Evolutionary conservation across 345 rosid genomes (phyloP), one percentile per base, ranked within the genome.

Genomic region (Zanthoxylum bungeanum): DNA sequence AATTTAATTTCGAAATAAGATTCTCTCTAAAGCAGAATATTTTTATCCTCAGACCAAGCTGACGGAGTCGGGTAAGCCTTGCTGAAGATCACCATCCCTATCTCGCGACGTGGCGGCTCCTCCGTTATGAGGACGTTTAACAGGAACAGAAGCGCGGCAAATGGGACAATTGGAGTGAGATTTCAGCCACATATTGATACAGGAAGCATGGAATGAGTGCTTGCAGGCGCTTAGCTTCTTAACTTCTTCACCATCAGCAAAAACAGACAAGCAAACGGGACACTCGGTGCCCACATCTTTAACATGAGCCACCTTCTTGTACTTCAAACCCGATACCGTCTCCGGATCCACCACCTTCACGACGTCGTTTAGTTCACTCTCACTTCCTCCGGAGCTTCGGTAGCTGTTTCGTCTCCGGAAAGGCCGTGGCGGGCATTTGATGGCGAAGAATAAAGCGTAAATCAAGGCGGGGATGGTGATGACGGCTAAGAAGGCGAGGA

Each of bases 51-150:
- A 90, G 66, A 92, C 92, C 82, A 92, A 74, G 79, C 63, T 74
- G 60, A 83, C 69, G 50, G 93, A 89, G 78, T 86, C 96, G 4
- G 98, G 90, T 73, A 88, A 66, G 62, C 93, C 90, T 66, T 87
- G 92, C 7, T 79, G 92, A 75, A 79, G 79, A 80, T 90, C 88
- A 39, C 78, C 75, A 49, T 71, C 70, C 75, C 86, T 77, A 28
- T 22, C 59, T 22, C 72, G 55, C 21, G 76, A 68, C 3, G 73
- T 39, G 60, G 66, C 42, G 24, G 68, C 49, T 19, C 64, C 67
- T 36, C 53, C 67, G 40, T 10, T 44, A 66, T 66, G 72, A 2
- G 88, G 79, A 14, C 58, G 78, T 79, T 84, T 85, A 37, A 64
- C 83, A 24, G 86, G 0, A 52, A 89, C 87, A 30, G 77, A 30